Evolutionary conservation across 306 rosid species (phyloP).

Genomic region (Luffa acutangula): DNA sequence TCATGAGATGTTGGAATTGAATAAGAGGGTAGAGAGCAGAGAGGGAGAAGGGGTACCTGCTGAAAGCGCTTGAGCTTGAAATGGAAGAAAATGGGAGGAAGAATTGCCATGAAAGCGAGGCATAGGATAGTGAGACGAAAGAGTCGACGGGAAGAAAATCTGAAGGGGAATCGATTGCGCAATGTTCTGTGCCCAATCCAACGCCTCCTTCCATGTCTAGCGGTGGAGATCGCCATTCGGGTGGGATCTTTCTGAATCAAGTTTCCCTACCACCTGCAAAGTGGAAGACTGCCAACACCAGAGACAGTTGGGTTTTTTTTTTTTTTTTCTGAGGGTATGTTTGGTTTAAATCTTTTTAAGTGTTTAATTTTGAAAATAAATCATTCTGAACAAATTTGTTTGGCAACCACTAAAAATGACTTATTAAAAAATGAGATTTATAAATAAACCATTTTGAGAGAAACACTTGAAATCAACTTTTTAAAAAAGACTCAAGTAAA

Average conservation of each 20-base stretch:
- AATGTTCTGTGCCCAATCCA: neutral
- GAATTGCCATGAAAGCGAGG: constrained; percentile 38
- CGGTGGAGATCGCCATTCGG: neutral
- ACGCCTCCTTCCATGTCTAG: constrained; percentile 21
- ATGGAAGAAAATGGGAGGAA: constrained; percentile 73
- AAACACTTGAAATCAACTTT: too few species aligned
- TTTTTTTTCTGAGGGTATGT: too few species aligned
- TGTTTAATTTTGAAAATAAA: too few species aligned
- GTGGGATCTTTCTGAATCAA: neutral
- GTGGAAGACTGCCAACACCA: neutral
- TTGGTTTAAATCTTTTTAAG: too few species aligned
- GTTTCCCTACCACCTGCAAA: neutral
- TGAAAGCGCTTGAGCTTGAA: constrained; percentile 46
- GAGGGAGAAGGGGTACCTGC: constrained; percentile 22
- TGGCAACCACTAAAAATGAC: too few species aligned
- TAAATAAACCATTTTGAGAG: too few species aligned
- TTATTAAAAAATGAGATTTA: too few species aligned
- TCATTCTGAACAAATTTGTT: too few species aligned
- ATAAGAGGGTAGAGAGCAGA: neutral
- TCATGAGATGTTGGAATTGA: neutral
- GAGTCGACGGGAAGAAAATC: constrained; percentile 28
- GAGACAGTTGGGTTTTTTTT: too few species aligned
- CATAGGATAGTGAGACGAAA: constrained; percentile 26
- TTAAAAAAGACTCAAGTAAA: too few species aligned
- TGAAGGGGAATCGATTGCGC: constrained; percentile 10